Evolutionary conservation across 768 basidiomycete species (phyloP).

Genomic region (Mycena vitilis): DNA sequence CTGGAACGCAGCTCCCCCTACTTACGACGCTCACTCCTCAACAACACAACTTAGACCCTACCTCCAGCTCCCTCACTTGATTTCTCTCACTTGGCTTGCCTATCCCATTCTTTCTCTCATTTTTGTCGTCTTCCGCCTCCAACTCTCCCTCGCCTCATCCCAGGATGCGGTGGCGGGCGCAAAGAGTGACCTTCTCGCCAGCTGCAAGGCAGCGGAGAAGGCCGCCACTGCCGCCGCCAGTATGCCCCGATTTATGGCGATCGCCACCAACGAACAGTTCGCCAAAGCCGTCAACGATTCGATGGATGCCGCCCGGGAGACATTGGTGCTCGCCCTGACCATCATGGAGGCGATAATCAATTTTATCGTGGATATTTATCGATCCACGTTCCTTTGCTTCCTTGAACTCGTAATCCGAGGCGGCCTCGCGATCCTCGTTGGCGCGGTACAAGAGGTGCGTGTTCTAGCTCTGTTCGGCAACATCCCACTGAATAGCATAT

Average conservation of each 20-base stretch:
- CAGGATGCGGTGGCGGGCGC: slow-evolving; percentile 75
- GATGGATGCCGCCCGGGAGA: slow-evolving; percentile 79
- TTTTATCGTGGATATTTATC: slow-evolving; percentile 92
- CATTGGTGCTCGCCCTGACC: slow-evolving; percentile 80
- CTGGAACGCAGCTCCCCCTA: slow-evolving; percentile 32
- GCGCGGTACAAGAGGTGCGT: slow-evolving; percentile 84
- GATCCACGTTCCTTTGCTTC: slow-evolving; percentile 94
- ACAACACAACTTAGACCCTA: slow-evolving; percentile 73
- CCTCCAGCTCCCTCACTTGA: slow-evolving; percentile 82
- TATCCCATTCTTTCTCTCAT: slow-evolving; percentile 91
- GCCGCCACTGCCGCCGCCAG: slow-evolving; percentile 87
- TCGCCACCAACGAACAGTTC: slow-evolving; percentile 85
- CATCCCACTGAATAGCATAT: not conserved
- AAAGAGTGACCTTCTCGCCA: slow-evolving; percentile 81
- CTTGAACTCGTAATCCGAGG: slow-evolving; percentile 90
- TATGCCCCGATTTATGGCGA: slow-evolving; percentile 89
- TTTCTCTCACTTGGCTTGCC: slow-evolving; percentile 91
- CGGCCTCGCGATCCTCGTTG: slow-evolving; percentile 81
- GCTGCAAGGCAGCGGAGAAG: slow-evolving; percentile 86
- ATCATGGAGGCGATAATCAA: slow-evolving; percentile 90
- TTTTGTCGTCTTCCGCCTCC: slow-evolving; percentile 87
- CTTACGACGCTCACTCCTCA: slow-evolving; percentile 36
- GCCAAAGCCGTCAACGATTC: slow-evolving; percentile 82
- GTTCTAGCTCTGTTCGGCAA: not conserved
- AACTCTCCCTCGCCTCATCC: slow-evolving; percentile 77